Conservation (phyloP, 2,329 filamentous ascomycete genomes). For the Nigrospora oryzae region DNA sequence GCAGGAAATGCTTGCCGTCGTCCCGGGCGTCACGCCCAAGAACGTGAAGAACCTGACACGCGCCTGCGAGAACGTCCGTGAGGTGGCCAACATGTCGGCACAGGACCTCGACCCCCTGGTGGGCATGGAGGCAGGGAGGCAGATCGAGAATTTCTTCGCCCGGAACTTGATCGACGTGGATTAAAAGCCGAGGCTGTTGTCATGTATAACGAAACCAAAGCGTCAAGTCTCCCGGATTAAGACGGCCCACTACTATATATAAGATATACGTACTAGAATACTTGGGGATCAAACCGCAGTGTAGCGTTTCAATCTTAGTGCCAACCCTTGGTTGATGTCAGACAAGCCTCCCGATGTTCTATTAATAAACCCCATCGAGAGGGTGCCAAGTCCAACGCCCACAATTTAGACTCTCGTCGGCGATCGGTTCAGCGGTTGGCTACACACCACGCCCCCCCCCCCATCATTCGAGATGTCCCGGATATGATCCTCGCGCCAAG, state of each 20-base stretch:
- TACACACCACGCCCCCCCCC: no score
- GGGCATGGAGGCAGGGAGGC: slow-evolving; percentile 66
- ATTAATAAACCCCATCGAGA: no score
- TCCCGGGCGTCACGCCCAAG: slow-evolving; percentile 78
- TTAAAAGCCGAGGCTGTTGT: not conserved
- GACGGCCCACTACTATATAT: not conserved
- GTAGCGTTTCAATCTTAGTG: not conserved
- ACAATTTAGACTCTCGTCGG: no score
- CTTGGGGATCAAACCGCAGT: no score
- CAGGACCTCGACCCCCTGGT: slow-evolving; percentile 66
- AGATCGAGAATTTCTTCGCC: slow-evolving; percentile 77
- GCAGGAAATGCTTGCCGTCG: slow-evolving; percentile 79
- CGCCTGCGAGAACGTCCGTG: slow-evolving; percentile 66
- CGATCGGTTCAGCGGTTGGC: no score
- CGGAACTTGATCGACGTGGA: slow-evolving; percentile 48
- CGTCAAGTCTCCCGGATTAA: no score
- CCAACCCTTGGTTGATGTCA: not conserved
- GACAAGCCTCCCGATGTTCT: not conserved
- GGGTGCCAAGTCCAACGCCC: no score
- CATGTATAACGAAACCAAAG: not conserved
- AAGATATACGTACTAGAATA: not conserved
- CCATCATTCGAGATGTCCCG: no score
- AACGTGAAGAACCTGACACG: slow-evolving; percentile 66
- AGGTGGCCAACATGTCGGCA: slow-evolving; percentile 79
- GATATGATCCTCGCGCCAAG: no score